These are phyloP conservation scores for Termitomyces sp. DNA, from an alignment of 768 basidiomycete species.

Conservation along the genomic window DNA sequence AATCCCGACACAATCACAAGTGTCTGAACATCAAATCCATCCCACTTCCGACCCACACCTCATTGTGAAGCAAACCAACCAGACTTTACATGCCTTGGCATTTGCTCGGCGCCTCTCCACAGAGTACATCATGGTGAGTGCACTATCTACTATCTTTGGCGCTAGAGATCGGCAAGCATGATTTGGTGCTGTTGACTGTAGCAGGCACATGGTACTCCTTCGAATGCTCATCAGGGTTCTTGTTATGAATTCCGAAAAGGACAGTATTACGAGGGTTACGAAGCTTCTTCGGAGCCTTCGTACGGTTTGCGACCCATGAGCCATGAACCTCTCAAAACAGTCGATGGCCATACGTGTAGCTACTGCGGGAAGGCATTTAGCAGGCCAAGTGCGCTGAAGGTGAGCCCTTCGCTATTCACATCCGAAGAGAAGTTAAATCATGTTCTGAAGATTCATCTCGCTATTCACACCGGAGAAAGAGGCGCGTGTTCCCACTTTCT, in stretches of 20 bases:
- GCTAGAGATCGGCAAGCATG: neutral
- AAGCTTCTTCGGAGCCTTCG: constrained; percentile 2
- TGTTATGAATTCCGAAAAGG: constrained; percentile 3
- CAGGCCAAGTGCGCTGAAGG: constrained; percentile 20
- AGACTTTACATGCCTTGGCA: constrained; percentile 16
- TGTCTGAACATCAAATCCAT: constrained; percentile 4
- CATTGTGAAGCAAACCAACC: constrained; percentile 18
- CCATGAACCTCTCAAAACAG: constrained; percentile 2
- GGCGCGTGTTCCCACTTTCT: constrained; percentile 9
- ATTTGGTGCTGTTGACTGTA: neutral
- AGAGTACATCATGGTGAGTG: constrained; percentile 13
- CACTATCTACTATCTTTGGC: neutral
- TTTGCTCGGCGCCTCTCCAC: constrained; percentile 14
- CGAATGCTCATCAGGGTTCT: neutral
- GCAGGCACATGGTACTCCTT: constrained; percentile 5
- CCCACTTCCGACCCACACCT: constrained; percentile 11
- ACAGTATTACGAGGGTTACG: neutral
- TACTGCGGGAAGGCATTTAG: constrained; percentile 19
- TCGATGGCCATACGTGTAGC: constrained; percentile 16
- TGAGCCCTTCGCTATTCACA: neutral
- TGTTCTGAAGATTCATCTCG: constrained; percentile 16
- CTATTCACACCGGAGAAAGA: constrained; percentile 20
- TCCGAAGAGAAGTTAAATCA: neutral
- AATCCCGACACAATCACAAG: neutral
- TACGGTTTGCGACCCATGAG: constrained; percentile 1